Evolutionary conservation across 1,284 basidiomycete genomes (phyloP).

Genomic region (Salmacisia buchloeana): DNA sequence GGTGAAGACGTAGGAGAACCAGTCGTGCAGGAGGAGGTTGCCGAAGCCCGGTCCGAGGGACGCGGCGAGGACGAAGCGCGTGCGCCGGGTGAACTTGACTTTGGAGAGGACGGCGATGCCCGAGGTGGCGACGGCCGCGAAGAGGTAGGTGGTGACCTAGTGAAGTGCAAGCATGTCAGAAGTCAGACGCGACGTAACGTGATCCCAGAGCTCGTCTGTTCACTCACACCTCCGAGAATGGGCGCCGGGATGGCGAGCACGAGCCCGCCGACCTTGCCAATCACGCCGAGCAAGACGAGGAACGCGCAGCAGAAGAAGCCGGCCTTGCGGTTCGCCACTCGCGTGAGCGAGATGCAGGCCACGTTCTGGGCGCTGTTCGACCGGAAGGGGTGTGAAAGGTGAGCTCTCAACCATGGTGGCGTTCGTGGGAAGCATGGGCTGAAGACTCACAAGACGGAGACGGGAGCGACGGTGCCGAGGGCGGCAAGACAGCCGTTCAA

Average conservation of each 20-base stretch:
- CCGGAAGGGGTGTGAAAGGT: not conserved
- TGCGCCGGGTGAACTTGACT: constrained; percentile 63
- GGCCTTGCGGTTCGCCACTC: constrained; percentile 35
- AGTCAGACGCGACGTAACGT: constrained; percentile 74
- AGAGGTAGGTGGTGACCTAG: constrained; percentile 43
- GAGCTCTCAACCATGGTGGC: not conserved
- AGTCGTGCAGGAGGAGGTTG: constrained; percentile 55
- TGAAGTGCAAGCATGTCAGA: not conserved
- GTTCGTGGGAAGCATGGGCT: not conserved
- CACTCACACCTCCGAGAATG: constrained; percentile 70
- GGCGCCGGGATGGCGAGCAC: constrained; percentile 62
- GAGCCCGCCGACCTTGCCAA: constrained; percentile 71
- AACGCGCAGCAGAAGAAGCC: constrained; percentile 37
- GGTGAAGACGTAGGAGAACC: constrained; percentile 54
- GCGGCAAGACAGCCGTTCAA: constrained; percentile 63
- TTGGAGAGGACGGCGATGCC: constrained; percentile 69
- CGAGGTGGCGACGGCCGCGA: constrained; percentile 54
- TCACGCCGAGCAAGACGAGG: constrained; percentile 52
- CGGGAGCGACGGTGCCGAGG: constrained; percentile 70
- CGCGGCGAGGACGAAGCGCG: constrained; percentile 62
- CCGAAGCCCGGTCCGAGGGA: constrained; percentile 69
- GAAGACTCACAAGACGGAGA: constrained; percentile 59
- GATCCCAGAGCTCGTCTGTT: too few species aligned
- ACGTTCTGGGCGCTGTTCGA: constrained; percentile 62
- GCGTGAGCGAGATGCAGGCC: constrained; percentile 53